Evolutionary conservation across 345 rosid genomes (phyloP).

Genomic region (Ceriops decandra): DNA sequence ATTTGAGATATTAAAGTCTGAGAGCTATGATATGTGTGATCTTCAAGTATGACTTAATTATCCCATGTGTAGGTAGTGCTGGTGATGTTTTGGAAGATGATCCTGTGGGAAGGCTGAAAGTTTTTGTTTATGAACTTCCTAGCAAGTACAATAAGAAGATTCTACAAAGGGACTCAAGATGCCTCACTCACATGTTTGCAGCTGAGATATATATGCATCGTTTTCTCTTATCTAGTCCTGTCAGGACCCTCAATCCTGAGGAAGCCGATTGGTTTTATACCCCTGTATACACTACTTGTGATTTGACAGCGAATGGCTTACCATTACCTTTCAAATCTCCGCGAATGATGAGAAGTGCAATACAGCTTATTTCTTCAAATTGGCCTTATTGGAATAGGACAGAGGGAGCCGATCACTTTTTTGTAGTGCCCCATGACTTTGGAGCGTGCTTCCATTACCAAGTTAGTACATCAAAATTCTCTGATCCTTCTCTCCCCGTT

Average conservation of each 20-base stretch:
- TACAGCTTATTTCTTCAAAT: conserved; percentile 33
- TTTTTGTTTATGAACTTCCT: conserved; percentile 36
- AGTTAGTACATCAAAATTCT: conserved; percentile 9
- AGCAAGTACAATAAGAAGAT: conserved; percentile 37
- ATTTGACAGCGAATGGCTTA: conserved; percentile 35
- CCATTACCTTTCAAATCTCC: conserved; percentile 38
- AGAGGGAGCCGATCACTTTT: conserved; percentile 34
- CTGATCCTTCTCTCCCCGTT: not conserved
- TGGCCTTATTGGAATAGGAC: conserved; percentile 31
- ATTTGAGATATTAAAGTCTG: not conserved
- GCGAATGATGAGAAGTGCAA: conserved; percentile 32
- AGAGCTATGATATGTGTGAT: not conserved
- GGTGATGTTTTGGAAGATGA: conserved; percentile 36
- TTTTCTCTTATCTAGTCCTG: conserved; percentile 31
- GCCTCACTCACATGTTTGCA: conserved; percentile 34
- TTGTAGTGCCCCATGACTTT: conserved; percentile 33
- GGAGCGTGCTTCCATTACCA: conserved; percentile 31
- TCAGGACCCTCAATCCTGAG: conserved; percentile 28
- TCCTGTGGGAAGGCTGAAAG: conserved; percentile 24
- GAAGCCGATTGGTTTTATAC: conserved; percentile 38
- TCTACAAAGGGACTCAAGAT: conserved; percentile 29
- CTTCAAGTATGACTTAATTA: not conserved
- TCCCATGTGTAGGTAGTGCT: conserved; percentile 28
- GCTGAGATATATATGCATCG: conserved; percentile 39
- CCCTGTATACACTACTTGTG: conserved; percentile 33